Evolutionary conservation across 2,329 filamentous ascomycete species (phyloP), one percentile per base, ranked within the genome.

Genomic region (Monilinia vaccinii-corymbosi): DNA sequence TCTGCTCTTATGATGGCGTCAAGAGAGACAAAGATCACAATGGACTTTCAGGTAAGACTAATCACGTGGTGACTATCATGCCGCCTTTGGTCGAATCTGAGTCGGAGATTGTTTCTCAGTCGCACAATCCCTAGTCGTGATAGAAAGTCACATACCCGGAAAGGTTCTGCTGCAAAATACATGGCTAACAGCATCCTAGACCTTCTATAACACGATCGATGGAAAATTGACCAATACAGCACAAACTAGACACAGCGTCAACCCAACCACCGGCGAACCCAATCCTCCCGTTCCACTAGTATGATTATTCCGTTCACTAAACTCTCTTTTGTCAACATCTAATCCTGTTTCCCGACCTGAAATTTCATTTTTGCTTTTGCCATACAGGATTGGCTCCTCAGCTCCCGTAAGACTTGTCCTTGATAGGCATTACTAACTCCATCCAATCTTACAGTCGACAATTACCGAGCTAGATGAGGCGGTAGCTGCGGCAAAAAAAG

Each of bases 401-500:
- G 3, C 14, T 36, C 13, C 34, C 13, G 4, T 16, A 36, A 36
- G 11, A 36, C 11, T 11, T 14, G 34, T 6, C 13, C 11, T 36
- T 16, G 34, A 36, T 36, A 36, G 14, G 34, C 34, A 14, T 14
- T 5, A 14, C 34, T 36, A 16, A 36, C 34, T 36, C 34, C 11
- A 3, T 13, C 32, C 11, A 3, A 36, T 36, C 13, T 36, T 36
- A 14, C 11, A 36, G 34, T 75, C 77, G 4, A 72, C 72, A 1
- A 56, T 70, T 4, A 62, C 72, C 18, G 76, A 79, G 66, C 71
- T 80, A 8, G 73, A 79, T 51, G 72, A 75, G 61, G 77, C 77
- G 40, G 77, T 81, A 11, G 64, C 68, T 4, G 75, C 76, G 0
- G 79, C 77, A 8, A 72, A 73, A 48, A 69, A 69, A 18, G 79